Base-by-base conservation (phyloP, 176 grass and related monocot species). In the Calamus simplicifolius region DNA sequence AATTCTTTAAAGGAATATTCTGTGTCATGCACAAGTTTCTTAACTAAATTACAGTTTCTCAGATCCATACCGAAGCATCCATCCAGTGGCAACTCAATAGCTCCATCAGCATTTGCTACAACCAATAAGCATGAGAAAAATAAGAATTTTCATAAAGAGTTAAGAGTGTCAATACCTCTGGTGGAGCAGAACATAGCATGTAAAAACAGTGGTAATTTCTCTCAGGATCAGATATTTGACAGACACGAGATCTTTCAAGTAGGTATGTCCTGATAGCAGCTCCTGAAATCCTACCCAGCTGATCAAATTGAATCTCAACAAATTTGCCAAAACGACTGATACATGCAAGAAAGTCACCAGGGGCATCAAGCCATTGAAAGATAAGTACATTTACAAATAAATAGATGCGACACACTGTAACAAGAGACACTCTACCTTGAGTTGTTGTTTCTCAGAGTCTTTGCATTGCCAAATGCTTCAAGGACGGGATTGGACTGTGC, bases 151-250 rank as follows among this genome's bases (percentile, higher is more conserved):
- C 10, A 55, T 55, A 21, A 54, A 54, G 18, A 55, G 6, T 17
- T n/a, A 60, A 60, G 58, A 60, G 8, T 29, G 52, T 63, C 31
- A 12, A 68, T 87, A 92, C 88, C 76, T 80, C 88, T 69, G 67
- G 69, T 27, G 88, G 88, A 52, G 88, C 83, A 48, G 83, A 66
- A 69, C 88, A 92, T 53, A 92, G 73, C 88, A 92, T 92, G 88
- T 92, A 92, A 68, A 92, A 92, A 65, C 88, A 92, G 54, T 92
- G 88, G 73, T 92, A 92, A 64, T 92, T 92, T 77, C 88, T 86
- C 71, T 92, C 88, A 49, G 88, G 88, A 73, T 92, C 83, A 74
- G 88, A 92, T 77, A 84, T 92, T 82, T 92, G 88, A 80, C 88
- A 92, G 53, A 92, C 88, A 80, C 88, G 88, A 62, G 88, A 92